These are phyloP conservation scores for Gymnopilus junonius DNA, from an alignment of 768 basidiomycete genomes.

Conservation along the genomic window DNA sequence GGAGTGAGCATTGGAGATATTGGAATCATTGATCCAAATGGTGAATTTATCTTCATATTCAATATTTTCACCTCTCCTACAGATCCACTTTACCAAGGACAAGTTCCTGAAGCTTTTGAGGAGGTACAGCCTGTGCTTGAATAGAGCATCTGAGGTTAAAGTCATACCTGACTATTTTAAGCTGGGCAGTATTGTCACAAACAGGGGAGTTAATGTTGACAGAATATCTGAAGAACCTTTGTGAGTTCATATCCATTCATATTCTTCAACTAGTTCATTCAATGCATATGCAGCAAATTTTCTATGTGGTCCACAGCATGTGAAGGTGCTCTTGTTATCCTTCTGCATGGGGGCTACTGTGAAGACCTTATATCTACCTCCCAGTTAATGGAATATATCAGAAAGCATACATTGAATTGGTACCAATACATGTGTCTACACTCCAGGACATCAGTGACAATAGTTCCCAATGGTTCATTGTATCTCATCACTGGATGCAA, in stretches of 20 bases:
- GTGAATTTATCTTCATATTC: slow-evolving; percentile 11
- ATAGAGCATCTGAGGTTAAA: neutral
- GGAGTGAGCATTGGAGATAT: slow-evolving; percentile 10
- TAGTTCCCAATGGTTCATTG: slow-evolving; percentile 7
- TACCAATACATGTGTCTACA: neutral
- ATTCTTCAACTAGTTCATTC: neutral
- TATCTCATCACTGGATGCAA: slow-evolving; percentile 14
- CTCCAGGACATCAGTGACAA: neutral
- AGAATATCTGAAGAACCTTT: too few relatives aligned
- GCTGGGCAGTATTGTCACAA: too few relatives aligned
- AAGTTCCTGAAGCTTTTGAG: neutral
- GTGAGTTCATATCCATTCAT: neutral
- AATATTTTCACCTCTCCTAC: slow-evolving; percentile 6
- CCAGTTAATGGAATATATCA: neutral
- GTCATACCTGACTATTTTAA: too few relatives aligned
- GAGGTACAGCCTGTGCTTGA: neutral
- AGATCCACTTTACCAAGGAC: neutral
- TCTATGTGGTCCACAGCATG: neutral
- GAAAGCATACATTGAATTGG: neutral
- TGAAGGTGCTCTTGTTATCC: neutral
- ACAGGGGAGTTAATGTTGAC: too few relatives aligned
- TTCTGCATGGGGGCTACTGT: neutral
- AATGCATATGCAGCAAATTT: neutral
- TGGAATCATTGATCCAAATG: neutral
- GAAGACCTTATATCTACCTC: slow-evolving; percentile 1